Base-by-base conservation (phyloP, 805 yeast genomes). In the Lipomyces kockii region DNA sequence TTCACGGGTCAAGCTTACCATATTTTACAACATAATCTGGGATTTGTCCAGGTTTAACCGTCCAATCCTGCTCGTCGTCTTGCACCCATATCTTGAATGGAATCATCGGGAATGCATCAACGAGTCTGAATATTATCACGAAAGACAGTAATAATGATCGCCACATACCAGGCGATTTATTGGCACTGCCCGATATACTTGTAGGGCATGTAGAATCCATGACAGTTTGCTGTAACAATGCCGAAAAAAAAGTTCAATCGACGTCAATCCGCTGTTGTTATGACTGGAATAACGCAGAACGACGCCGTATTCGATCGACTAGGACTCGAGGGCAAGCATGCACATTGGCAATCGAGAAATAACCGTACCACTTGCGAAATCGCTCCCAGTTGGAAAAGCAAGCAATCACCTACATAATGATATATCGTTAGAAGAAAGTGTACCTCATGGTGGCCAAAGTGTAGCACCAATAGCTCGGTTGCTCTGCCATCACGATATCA, bases 21-120 rank as follows among this genome's bases (percentile, higher is more conserved):
- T 72, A 63, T 57, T 66, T 69, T 12, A 72, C 11, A 37, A 72
- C 61, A 46, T 72, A 72, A 22, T 71, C 73, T n/a, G 75, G 75
- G 39, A 72, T 72, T 39, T 55, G 58, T 32, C 75, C 75, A 1
- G 73, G 73, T 52, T 57, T 59, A 27, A 72, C 66, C 6, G 62
- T 27, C 72, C 73, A 71, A 14, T 71, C 69, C 5, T 58, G 49
- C 14, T 22, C 14, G 25, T 20, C 39, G 11, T 54, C 60, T 34
- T 20, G 49, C 5, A 14, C 35, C 54, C 35, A 49, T 11, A 59
- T 8, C 37, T 59, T 59, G 35, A 59, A 59, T 1, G 55, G 55
- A n/a, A 59, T 53, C 62, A 59, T 59, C 25, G 62, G 55, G 39
- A 59, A 59, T 39, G 55, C 62, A 29, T 59, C 32, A 6, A 37